Evolutionary conservation across 352 stramenopile species (phyloP), one percentile per base, ranked within the genome.

Genomic region (Pythium utonaiense): DNA sequence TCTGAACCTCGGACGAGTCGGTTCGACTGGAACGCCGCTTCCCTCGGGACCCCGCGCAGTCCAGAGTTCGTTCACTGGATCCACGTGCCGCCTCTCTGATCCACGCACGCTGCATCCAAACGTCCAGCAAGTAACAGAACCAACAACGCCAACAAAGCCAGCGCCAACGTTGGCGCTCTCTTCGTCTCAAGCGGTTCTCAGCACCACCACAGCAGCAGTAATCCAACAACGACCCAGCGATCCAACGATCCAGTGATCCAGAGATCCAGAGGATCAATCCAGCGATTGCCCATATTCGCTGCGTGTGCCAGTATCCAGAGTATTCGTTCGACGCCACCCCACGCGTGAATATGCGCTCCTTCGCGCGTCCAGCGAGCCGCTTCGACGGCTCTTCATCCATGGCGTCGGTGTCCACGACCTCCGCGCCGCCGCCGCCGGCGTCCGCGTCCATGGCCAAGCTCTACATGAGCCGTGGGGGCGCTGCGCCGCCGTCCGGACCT

Each of bases 341-440:
- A 16, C 2, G 16, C 9, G 38, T 6, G 13, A 47, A 27, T 28
- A 47, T 47, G 40, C 40, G 40, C 17, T 47, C 40, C 40, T 47
- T 47, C 53, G 9, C 44, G 45, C 17, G 44, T 21, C 21, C 53
- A 10, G 17, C 27, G 14, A 42, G 21, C 27, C 14, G 38, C 21
- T 34, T 41, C 12, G 27, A 50, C 49, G 30, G 33, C 16, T 21
- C 30, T 16, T 14, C 19, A 28, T 42, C 57, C 58, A 55, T 53
- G 58, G 27, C 41, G 36, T 55, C 49, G 17, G 49, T 50, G 40
- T 49, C 31, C 48, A 41, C 45, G 48, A 21, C 34, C 3, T 42
- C 57, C 6, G 34, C 48, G 5, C 17, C 45, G 8, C n/a, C 45
- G 19, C n/a, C 38, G 27, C 6, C 34, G n/a, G 38, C 54, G 14